Percentiles rank a stretch among this genome's conserved stretches.
Evolutionary conservation across 495 filamentous ascomycete genomes (phyloP).

Genomic region (Neurospora sp.): DNA sequence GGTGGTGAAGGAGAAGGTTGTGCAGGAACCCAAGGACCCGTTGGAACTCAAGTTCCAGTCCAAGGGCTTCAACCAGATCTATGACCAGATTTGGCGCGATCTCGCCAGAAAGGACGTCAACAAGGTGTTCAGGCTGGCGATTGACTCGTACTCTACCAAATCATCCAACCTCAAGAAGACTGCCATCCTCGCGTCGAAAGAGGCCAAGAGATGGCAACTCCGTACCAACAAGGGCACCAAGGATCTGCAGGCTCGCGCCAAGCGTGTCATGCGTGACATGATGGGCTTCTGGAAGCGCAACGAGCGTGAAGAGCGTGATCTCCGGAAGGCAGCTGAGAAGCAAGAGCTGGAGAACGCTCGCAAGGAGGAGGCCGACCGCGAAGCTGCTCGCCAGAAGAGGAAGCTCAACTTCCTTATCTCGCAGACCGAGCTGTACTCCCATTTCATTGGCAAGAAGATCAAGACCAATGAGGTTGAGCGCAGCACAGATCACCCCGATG

Average conservation of each 20-base stretch:
- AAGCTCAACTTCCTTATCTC: conserved; percentile 99
- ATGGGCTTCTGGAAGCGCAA: conserved; percentile 99
- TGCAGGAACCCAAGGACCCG: conserved; percentile 39
- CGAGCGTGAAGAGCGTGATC: conserved; percentile 90
- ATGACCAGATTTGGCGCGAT: conserved; percentile 96
- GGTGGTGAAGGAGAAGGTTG: conserved; percentile 56
- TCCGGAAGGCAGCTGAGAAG: conserved; percentile 86
- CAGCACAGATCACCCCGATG: conserved; percentile 70
- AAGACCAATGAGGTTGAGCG: conserved; percentile 89
- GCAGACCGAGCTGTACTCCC: conserved; percentile 96
- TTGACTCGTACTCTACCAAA: conserved; percentile 69
- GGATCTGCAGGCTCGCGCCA: conserved; percentile 92
- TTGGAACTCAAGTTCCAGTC: conserved; percentile 58
- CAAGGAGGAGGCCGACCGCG: conserved; percentile 91
- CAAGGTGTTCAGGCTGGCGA: conserved; percentile 80
- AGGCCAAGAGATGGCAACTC: conserved; percentile 93
- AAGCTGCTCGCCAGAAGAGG: conserved; percentile 92
- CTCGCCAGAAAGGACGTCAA: conserved; percentile 87
- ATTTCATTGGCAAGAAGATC: conserved; percentile 99
- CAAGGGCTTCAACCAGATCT: conserved; percentile 92
- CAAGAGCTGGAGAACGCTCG: conserved; percentile 95
- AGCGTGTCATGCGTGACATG: conserved; percentile 99
- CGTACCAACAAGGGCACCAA: conserved; percentile 97
- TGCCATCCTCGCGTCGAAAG: conserved; percentile 91
- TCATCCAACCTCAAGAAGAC: conserved; percentile 94